These are phyloP conservation scores for Pseudogymnoascus pannorum DNA, from an alignment of 2,329 filamentous ascomycete genomes.

Conservation along the genomic window DNA sequence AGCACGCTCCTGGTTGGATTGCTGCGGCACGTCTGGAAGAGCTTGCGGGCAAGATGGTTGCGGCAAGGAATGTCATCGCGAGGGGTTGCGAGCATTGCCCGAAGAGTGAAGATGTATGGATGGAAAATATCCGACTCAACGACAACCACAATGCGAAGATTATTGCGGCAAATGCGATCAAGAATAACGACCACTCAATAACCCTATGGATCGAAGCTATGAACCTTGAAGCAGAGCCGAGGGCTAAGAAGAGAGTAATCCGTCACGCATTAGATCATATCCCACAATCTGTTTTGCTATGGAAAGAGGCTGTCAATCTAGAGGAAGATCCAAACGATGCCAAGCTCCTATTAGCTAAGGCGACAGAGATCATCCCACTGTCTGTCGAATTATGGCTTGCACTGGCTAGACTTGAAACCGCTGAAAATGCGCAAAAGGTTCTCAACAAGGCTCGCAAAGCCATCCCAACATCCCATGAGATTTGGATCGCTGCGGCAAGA, in stretches of 20 bases:
- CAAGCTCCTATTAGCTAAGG: constrained; percentile 81
- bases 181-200: constrained; percentile 82
- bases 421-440: constrained; percentile 88
- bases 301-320: constrained; percentile 94
- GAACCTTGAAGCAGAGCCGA: constrained; percentile 74
- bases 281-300: constrained; percentile 89
- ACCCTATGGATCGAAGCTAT: constrained; percentile 93
- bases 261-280: constrained; percentile 87
- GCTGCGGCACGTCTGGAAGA: constrained; percentile 89
- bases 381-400: constrained; percentile 95
- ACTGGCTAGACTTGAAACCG: constrained; percentile 78
- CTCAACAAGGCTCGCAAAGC: constrained; percentile 93
- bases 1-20: constrained; percentile 92
- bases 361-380: constrained; percentile 87
- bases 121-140: constrained; percentile 91
- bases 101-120: constrained; percentile 90
- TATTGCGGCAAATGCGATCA: constrained; percentile 87
- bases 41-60: constrained; percentile 82
- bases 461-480: constrained; percentile 84
- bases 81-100: constrained; percentile 86
- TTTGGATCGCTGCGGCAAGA: constrained; percentile 92
- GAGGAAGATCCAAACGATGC: constrained; percentile 89
- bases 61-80: constrained; percentile 80
- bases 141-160: constrained; percentile 91
- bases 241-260: constrained; percentile 87